Evolutionary conservation across 139 green algal genomes (phyloP).

Genomic region (Tetraselmis chui): DNA sequence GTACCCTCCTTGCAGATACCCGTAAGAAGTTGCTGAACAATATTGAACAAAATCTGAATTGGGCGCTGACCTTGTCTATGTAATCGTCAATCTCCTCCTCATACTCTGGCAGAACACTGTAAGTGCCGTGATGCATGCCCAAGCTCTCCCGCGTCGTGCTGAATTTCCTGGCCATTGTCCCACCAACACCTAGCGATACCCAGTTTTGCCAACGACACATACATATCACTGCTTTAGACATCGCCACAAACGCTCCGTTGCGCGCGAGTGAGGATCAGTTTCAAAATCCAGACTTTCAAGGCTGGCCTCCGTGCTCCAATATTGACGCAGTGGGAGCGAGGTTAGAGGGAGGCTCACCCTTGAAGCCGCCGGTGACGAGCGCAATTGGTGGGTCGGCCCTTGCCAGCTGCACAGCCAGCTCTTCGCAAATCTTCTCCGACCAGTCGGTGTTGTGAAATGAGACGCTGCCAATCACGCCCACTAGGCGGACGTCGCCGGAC

Average conservation of each 20-base stretch:
- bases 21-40: too few relatives aligned
- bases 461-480: neutral
- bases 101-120: neutral
- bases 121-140: neutral
- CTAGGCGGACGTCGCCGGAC: neutral
- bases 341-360: too few relatives aligned
- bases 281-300: too few relatives aligned
- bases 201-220: neutral
- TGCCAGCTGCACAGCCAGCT: neutral
- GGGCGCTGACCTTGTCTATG: too few relatives aligned
- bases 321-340: too few relatives aligned
- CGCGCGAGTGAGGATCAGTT: too few relatives aligned
- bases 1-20: too few relatives aligned
- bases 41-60: too few relatives aligned
- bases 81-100: too few relatives aligned
- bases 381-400: neutral
- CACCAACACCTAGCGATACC: neutral
- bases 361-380: neutral
- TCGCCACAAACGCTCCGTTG: too few relatives aligned
- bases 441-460: neutral
- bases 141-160: neutral
- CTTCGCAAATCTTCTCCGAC: neutral
- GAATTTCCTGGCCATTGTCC: neutral
- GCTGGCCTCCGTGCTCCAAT: too few relatives aligned
- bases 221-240: neutral